phyloP scores from a whole-genome alignment of 169 alveolate species.

The Eimeria sp. region DNA sequence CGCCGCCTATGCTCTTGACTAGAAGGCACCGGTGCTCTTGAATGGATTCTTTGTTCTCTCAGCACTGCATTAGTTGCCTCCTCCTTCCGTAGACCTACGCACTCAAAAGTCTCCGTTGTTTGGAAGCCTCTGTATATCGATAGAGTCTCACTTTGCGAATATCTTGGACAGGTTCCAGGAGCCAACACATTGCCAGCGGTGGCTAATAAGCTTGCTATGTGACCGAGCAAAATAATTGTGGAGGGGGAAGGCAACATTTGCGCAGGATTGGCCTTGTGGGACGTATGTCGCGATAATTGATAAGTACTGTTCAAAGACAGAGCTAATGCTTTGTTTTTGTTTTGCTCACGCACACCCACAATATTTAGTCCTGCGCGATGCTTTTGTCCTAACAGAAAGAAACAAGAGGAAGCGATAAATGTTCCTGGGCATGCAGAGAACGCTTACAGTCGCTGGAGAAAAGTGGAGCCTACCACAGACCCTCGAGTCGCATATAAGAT shows the following conservation, averaged over 20 bases:
- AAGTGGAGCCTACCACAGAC: background rate
- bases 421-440: background rate
- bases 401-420: background rate
- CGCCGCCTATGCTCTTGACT: background rate
- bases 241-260: background rate
- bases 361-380: background rate
- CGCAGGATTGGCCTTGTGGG: background rate
- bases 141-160: background rate
- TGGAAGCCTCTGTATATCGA: background rate
- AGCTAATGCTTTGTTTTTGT: background rate
- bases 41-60: background rate
- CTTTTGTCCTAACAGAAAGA: background rate
- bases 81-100: background rate
- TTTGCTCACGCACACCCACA: background rate
- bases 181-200: background rate
- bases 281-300: background rate
- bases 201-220: background rate
- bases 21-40: background rate
- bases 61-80: background rate
- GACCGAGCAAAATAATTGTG: background rate
- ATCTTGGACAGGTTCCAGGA: background rate
- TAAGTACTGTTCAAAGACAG: background rate
- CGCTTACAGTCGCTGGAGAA: background rate
- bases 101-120: background rate
- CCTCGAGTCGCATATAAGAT: background rate